Evolutionary conservation across 495 filamentous ascomycete species (phyloP).

Genomic region (Aspergillus nanangensis): DNA sequence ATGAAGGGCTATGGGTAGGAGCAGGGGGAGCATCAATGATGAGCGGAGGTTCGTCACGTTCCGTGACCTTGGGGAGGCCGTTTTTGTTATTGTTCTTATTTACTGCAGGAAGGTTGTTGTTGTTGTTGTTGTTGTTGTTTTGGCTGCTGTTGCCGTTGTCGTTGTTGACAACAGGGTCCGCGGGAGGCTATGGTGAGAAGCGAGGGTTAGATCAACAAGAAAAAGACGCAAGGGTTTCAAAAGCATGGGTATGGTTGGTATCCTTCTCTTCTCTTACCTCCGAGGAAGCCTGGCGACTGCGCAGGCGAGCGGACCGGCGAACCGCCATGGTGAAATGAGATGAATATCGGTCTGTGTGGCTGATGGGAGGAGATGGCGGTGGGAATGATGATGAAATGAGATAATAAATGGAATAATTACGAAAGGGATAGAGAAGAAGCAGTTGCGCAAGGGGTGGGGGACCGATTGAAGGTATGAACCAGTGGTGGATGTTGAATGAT

Average conservation of each 20-base stretch:
- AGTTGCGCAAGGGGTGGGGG: conserved; percentile 3
- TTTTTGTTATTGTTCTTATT: conserved; percentile 4
- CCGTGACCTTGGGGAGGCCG: conserved; percentile 31
- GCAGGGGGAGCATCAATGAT: conserved; percentile 1
- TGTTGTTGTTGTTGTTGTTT: conserved; percentile 1
- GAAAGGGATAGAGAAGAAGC: background rate
- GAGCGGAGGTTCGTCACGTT: conserved; percentile 33
- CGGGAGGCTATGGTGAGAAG: conserved; percentile 6
- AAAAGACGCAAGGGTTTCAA: conserved; percentile 12
- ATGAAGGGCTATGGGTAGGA: conserved; percentile 1
- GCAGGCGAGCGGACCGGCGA: conserved; percentile 38
- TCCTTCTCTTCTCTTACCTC: too few species aligned
- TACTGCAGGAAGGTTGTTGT: background rate
- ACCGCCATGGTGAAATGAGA: conserved; percentile 26
- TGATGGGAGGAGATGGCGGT: background rate
- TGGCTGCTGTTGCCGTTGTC: conserved; percentile 9
- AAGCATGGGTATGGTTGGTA: too few species aligned
- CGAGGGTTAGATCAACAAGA: conserved; percentile 10
- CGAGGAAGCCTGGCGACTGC: conserved; percentile 22
- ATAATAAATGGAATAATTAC: background rate
- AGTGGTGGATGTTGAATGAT: too few species aligned
- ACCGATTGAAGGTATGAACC: too few species aligned
- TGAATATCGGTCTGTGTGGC: too few species aligned
- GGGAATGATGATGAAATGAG: background rate
- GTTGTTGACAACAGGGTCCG: conserved; percentile 6